Percentiles rank a stretch among this genome's conserved stretches.
These are phyloP conservation scores for Bryum argenteum DNA, from an alignment of 225 moss, liverwort and hornwort genomes.

Conservation along the genomic window DNA sequence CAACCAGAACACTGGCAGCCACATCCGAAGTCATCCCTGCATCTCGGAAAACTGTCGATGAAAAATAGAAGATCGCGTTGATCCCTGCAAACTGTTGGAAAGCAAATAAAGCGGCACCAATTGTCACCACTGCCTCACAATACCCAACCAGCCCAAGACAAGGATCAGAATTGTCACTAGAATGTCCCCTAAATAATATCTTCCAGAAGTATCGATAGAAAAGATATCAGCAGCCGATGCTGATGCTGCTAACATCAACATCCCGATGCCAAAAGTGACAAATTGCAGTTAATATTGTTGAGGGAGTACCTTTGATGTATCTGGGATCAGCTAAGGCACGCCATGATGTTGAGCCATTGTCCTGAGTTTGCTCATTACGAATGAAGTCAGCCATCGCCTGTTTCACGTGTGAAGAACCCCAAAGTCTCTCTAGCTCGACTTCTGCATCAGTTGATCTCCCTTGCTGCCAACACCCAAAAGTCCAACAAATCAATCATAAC, in stretches of 20 bases:
- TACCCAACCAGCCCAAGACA: constrained; percentile 44
- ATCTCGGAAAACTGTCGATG: constrained; percentile 77
- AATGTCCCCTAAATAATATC: constrained; percentile 16
- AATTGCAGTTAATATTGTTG: constrained; percentile 19
- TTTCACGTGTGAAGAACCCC: constrained; percentile 74
- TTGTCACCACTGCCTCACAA: constrained; percentile 70
- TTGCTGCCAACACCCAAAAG: constrained; percentile 48
- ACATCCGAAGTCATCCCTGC: constrained; percentile 80
- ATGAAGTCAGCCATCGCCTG: constrained; percentile 70
- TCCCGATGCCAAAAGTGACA: background rate
- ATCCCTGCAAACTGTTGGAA: constrained; percentile 95
- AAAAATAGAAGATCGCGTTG: constrained; percentile 90
- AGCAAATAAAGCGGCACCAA: constrained; percentile 83
- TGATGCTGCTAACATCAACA: background rate
- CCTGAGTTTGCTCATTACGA: constrained; percentile 67
- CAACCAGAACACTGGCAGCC: constrained; percentile 79
- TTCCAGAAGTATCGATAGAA: background rate
- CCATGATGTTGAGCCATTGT: constrained; percentile 69
- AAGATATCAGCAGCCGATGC: background rate
- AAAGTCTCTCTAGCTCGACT: constrained; percentile 70
- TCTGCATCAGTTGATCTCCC: constrained; percentile 70
- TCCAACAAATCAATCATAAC: background rate
- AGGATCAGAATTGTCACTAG: constrained; percentile 40
- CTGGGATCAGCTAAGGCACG: constrained; percentile 61
- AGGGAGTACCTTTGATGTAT: constrained; percentile 59